Conservation (phyloP, 2,329 filamentous ascomycete genomes). For the Raffaelea arxii region DNA sequence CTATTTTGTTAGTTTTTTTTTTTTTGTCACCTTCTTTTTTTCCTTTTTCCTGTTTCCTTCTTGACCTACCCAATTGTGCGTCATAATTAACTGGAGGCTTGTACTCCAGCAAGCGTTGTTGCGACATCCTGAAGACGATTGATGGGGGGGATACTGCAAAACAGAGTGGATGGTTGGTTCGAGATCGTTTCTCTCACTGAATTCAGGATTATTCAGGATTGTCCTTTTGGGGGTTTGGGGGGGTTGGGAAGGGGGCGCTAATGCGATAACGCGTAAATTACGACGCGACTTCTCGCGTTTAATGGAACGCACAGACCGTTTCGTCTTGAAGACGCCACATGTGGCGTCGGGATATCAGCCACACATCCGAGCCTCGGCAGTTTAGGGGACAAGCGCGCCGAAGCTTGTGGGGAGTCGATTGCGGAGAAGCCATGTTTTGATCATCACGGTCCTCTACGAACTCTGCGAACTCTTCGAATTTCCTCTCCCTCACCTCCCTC, state of each 20-base stretch:
- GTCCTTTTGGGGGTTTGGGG: too few relatives aligned
- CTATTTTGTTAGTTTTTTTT: slow-evolving; percentile 32
- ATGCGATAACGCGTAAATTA: neutral
- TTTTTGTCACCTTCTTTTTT: too few relatives aligned
- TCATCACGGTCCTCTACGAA: too few relatives aligned
- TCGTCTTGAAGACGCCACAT: neutral
- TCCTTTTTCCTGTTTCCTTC: too few relatives aligned
- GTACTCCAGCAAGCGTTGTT: slow-evolving; percentile 55
- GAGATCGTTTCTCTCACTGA: too few relatives aligned
- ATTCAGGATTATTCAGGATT: too few relatives aligned
- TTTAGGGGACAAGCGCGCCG: neutral
- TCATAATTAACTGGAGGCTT: slow-evolving; percentile 77
- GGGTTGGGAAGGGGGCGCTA: too few relatives aligned
- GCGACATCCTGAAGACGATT: slow-evolving; percentile 3
- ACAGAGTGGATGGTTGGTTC: too few relatives aligned
- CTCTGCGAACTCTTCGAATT: too few relatives aligned
- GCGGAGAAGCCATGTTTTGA: too few relatives aligned
- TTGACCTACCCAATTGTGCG: slow-evolving; percentile 65
- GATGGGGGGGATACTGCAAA: slow-evolving; percentile 11
- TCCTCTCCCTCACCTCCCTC: neutral
- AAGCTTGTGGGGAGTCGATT: neutral
- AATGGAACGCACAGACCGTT: slow-evolving; percentile 11
- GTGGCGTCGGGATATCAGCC: neutral
- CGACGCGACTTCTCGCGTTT: slow-evolving; percentile 14
- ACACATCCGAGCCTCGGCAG: slow-evolving; percentile 1